Conservation (phyloP, 805 yeast genomes). For the Brettanomyces anomalus region DNA sequence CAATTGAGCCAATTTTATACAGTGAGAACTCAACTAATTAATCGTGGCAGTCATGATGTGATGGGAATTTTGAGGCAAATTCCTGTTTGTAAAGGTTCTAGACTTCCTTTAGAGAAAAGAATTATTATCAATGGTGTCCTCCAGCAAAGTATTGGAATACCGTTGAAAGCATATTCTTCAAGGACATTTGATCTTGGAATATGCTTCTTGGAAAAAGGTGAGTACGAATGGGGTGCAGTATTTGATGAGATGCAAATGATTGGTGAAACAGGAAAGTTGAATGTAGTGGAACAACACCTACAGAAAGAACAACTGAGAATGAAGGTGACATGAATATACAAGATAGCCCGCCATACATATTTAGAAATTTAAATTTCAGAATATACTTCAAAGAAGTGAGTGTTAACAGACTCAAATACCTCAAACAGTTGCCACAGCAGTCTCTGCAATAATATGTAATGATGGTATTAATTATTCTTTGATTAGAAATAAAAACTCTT, state of each 20-base stretch:
- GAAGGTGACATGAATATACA: slow-evolving; percentile 10
- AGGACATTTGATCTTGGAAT: slow-evolving; percentile 42
- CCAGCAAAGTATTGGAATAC: slow-evolving; percentile 41
- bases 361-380: too few species aligned
- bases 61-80: slow-evolving; percentile 55
- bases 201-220: slow-evolving; percentile 66
- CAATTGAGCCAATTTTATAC: slow-evolving; percentile 41
- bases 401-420: too few species aligned
- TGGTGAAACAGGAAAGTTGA: slow-evolving; percentile 13
- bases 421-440: too few species aligned
- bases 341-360: too few species aligned
- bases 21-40: slow-evolving; percentile 39
- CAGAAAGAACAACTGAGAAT: slow-evolving; percentile 30
- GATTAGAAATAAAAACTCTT: too few species aligned
- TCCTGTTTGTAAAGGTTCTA: slow-evolving; percentile 30
- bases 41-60: slow-evolving; percentile 33
- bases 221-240: slow-evolving; percentile 70
- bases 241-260: slow-evolving; percentile 36
- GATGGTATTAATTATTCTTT: too few species aligned
- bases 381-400: too few species aligned
- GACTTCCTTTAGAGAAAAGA: slow-evolving; percentile 38
- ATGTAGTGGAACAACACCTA: slow-evolving; percentile 25
- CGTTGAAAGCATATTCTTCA: slow-evolving; percentile 34
- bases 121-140: slow-evolving; percentile 66
- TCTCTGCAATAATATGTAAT: too few species aligned